Evolutionary conservation across 371 early-diverging fungal genomes (phyloP).

Genomic region (Batrachochytrium dendrobatidis): DNA sequence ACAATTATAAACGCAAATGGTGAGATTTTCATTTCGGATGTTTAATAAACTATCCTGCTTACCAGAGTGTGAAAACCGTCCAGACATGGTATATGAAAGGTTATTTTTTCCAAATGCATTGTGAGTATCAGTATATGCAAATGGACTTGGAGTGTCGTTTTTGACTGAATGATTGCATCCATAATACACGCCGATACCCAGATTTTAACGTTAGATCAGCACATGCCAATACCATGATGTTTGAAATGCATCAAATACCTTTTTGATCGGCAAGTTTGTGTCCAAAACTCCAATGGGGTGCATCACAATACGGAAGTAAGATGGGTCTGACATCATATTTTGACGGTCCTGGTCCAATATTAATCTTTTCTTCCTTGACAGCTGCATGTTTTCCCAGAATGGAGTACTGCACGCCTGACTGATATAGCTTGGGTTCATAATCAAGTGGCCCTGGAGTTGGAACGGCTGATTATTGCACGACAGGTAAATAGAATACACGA

Average conservation of each 20-base stretch:
- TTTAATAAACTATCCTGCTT: background rate
- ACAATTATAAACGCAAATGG: background rate
- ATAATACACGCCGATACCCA: constrained; percentile 4
- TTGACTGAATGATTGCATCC: constrained; percentile 11
- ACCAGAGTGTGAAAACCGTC: constrained; percentile 15
- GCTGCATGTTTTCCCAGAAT: constrained; percentile 35
- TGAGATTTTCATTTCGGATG: background rate
- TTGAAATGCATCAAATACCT: background rate
- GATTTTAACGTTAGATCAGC: too few species aligned
- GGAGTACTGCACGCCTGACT: constrained; percentile 33
- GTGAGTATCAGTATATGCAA: constrained; percentile 19
- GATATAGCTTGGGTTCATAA: constrained; percentile 32
- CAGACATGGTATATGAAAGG: constrained; percentile 26
- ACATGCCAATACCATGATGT: too few species aligned
- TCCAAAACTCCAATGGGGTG: constrained; percentile 35
- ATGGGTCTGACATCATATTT: constrained; percentile 22
- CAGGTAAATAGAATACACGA: background rate
- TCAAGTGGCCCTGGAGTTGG: constrained; percentile 37
- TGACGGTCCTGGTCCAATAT: constrained; percentile 29
- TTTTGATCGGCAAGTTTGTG: constrained; percentile 10
- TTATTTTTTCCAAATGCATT: constrained; percentile 24
- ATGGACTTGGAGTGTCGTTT: constrained; percentile 24
- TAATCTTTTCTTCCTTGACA: background rate
- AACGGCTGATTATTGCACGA: constrained; percentile 19
- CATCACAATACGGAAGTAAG: constrained; percentile 17